Conservation (phyloP, 257 asterid genomes). For the Solanum pimpinellifolium region DNA sequence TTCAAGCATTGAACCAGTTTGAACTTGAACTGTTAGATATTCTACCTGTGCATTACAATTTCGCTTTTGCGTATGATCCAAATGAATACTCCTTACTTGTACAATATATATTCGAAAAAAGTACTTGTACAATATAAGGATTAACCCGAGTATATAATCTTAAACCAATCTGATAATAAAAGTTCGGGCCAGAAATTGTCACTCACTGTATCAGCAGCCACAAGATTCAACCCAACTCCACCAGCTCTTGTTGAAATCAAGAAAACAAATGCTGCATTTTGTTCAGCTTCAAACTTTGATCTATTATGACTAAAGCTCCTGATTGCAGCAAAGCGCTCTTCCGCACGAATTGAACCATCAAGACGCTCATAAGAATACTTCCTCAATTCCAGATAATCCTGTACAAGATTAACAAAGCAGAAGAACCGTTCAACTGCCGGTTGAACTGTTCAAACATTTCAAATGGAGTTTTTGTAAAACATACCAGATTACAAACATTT, state of each 20-base stretch:
- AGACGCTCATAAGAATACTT: constrained; percentile 89
- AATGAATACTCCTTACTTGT: neutral
- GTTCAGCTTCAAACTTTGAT: constrained; percentile 15
- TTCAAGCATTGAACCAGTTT: neutral
- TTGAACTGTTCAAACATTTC: neutral
- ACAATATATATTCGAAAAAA: neutral
- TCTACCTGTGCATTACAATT: neutral
- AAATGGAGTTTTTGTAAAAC: neutral
- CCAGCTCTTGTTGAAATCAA: constrained; percentile 98
- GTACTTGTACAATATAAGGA: neutral
- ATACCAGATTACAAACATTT: neutral
- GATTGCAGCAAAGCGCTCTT: constrained; percentile 93
- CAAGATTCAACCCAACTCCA: constrained; percentile 94
- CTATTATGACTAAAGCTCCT: constrained; percentile 66
- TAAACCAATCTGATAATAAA: neutral
- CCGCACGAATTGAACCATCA: constrained; percentile 94
- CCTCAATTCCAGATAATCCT: constrained; percentile 86
- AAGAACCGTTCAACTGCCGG: neutral
- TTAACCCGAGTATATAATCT: neutral
- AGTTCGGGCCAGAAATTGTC: neutral
- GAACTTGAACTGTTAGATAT: neutral
- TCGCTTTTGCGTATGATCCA: neutral
- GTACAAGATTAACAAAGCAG: constrained; percentile 4
- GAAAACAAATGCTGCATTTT: constrained; percentile 52
- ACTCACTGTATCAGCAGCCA: constrained; percentile 94